Base-by-base conservation (phyloP, 345 rosid genomes). In the Aquilaria malaccensis region DNA sequence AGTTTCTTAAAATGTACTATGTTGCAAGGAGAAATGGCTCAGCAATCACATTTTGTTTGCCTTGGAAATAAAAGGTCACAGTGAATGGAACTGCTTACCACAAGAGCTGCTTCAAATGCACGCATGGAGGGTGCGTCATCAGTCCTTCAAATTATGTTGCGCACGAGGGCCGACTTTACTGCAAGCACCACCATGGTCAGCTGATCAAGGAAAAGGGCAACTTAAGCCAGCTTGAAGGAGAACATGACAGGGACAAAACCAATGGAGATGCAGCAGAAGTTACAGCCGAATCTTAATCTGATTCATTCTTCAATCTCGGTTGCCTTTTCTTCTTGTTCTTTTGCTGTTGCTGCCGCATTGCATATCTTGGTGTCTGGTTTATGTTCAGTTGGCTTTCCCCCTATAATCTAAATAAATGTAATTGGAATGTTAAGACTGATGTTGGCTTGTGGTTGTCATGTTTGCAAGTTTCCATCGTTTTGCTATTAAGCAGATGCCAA, bases 21-120 rank as follows among this genome's bases (percentile, higher is more conserved):
- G 43, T 37, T 37, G 43, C 43, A 37, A 57, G n/a, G 1, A 57
- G 10, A 37, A 41, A 41, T 33, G 61, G n/a, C 37, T 37, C 10
- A 53, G 37, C 49, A 10, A 15, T 29, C 2, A 14, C 51, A 12
- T 48, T 45, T 2, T 31, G 9, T 69, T 52, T 45, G 56, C 22
- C 58, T 6, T 22, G 15, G 32, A 37, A 37, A 22, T 11, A 63
- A 70, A 69, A 94, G 99, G 99, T 94, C 63, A 79, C 97, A 7
- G 97, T 94, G 75, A 94, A 94, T 73, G 97, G 97, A 45, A 90
- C 95, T 65, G 77, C 88, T 50, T 90, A 94, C 75, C 99, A 94
- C 69, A 90, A 76, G 81, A 90, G 97, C 76, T 94, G 99, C 68
- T 94, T 94, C 95, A 94, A 94, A 80, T 94, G 99, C 77, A 90